Evolutionary conservation across 306 rosid species (phyloP).

Genomic region (Casuarina equisetifolia): DNA sequence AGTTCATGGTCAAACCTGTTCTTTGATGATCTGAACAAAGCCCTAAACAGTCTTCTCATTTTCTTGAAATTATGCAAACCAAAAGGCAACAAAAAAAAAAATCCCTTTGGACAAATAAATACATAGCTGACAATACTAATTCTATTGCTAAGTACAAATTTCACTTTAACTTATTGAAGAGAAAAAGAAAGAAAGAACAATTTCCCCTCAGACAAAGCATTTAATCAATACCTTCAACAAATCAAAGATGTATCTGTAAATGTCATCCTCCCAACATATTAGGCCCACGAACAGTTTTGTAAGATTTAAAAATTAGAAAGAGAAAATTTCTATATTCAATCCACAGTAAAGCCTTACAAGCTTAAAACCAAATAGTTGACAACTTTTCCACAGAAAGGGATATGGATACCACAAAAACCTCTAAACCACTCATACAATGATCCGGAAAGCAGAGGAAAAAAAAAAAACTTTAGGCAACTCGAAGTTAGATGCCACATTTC

Average conservation of each 20-base stretch:
- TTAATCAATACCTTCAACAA: background rate
- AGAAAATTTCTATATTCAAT: too few relatives aligned
- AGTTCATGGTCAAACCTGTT: background rate
- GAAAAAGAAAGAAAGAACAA: background rate
- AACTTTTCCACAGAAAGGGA: too few relatives aligned
- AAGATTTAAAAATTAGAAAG: too few relatives aligned
- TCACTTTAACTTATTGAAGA: background rate
- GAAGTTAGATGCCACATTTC: too few relatives aligned
- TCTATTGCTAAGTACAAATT: background rate
- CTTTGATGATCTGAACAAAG: background rate
- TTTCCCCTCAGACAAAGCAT: background rate
- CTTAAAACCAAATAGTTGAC: too few relatives aligned
- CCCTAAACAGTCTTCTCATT: background rate
- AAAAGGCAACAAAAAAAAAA: background rate
- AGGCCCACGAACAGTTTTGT: too few relatives aligned
- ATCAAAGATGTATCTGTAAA: background rate
- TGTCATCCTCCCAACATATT: background rate
- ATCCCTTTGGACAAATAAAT: background rate
- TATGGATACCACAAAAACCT: too few relatives aligned
- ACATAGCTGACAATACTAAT: background rate
- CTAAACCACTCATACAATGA: too few relatives aligned
- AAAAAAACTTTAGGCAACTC: background rate
- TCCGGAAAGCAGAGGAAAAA: too few relatives aligned
- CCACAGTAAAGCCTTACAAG: too few relatives aligned
- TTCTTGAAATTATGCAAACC: background rate